These are phyloP conservation scores for Talaromyces thailandensis DNA, from an alignment of 495 filamentous ascomycete genomes.

Conservation along the genomic window DNA sequence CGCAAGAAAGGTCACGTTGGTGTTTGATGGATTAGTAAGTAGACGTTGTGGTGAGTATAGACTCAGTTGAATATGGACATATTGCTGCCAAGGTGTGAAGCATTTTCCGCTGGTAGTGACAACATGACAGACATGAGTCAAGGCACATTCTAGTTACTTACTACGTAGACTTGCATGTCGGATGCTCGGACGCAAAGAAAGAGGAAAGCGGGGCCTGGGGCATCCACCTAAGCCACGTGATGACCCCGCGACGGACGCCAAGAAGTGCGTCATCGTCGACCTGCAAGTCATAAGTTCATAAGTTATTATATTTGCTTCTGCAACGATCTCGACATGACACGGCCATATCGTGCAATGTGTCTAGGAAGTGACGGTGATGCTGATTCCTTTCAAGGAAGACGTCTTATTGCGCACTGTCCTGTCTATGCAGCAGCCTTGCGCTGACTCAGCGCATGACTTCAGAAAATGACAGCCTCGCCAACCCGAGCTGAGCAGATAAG, in stretches of 20 bases:
- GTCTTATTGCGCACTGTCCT: neutral
- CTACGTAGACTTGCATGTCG: neutral
- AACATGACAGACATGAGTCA: neutral
- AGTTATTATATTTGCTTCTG: no score
- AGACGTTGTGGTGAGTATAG: neutral
- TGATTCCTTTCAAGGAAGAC: neutral
- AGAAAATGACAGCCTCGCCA: neutral
- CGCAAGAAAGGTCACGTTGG: constrained; percentile 23
- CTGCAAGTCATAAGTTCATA: neutral
- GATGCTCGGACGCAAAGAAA: neutral
- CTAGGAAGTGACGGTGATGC: neutral
- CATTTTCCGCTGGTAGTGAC: neutral
- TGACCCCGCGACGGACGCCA: neutral
- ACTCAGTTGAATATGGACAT: neutral
- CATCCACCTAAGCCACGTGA: neutral
- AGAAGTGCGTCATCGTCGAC: neutral
- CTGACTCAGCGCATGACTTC: neutral
- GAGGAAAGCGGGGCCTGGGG: neutral
- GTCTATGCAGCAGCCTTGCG: neutral
- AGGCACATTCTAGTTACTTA: neutral
- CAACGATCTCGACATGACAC: neutral
- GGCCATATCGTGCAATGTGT: neutral
- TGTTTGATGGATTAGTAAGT: constrained; percentile 9
- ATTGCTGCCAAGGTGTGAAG: neutral
- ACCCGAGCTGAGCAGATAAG: neutral